These are phyloP conservation scores for Candida chilensis DNA, from an alignment of 805 yeast genomes.

Conservation along the genomic window DNA sequence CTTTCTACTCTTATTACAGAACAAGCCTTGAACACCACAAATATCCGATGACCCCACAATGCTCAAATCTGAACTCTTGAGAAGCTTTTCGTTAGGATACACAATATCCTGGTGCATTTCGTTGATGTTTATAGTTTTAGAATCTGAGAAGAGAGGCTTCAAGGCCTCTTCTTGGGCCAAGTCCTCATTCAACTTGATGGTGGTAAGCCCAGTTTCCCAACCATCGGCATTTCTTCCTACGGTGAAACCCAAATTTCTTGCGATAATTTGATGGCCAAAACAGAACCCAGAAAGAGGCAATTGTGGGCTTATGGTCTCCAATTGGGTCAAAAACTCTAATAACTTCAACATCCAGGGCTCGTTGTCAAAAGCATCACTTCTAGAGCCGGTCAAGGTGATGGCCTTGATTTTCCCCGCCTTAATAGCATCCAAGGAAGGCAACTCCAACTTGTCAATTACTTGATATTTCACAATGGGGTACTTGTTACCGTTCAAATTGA, in stretches of 20 bases:
- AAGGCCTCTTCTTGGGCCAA: constrained; percentile 15
- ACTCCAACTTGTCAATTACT: too few relatives aligned
- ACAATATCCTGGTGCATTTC: constrained; percentile 58
- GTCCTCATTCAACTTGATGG: constrained; percentile 35
- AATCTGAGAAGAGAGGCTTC: constrained; percentile 11
- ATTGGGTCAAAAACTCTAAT: constrained; percentile 18
- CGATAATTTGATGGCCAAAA: constrained; percentile 81
- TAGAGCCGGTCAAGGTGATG: constrained; percentile 45
- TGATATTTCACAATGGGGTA: too few relatives aligned
- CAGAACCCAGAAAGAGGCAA: constrained; percentile 66
- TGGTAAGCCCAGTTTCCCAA: constrained; percentile 64
- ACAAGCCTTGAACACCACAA: constrained; percentile 63
- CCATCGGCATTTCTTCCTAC: constrained; percentile 54
- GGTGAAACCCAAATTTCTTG: constrained; percentile 52
- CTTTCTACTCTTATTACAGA: constrained; percentile 28
- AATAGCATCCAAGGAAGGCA: too few relatives aligned
- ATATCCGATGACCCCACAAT: constrained; percentile 44
- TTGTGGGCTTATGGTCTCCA: constrained; percentile 5
- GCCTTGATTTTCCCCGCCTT: constrained; percentile 25
- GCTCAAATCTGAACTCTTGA: constrained; percentile 4
- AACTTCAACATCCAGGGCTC: constrained; percentile 31
- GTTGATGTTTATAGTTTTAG: constrained; percentile 23
- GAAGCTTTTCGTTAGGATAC: constrained; percentile 23
- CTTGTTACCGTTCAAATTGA: too few relatives aligned
- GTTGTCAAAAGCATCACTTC: constrained; percentile 33